phyloP scores from a whole-genome alignment of 2,329 filamentous ascomycete species.

The Fusarium coffeatum region DNA sequence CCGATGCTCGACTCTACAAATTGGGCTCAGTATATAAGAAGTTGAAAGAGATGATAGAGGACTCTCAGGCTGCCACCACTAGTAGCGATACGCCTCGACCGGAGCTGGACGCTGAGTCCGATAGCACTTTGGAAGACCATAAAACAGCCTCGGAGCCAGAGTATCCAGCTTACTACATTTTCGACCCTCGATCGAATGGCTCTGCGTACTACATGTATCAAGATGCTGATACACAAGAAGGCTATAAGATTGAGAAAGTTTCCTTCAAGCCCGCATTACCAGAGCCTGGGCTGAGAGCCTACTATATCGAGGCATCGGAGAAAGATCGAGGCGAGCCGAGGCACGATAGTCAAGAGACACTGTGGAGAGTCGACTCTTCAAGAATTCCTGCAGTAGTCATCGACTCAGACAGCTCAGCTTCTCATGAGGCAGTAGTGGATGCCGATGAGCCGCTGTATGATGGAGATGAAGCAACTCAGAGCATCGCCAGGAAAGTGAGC shows the following conservation, averaged over 20 bases:
- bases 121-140: not conserved
- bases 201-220: conserved; percentile 33
- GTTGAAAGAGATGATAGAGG: conserved; percentile 4
- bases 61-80: conserved; percentile 36
- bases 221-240: conserved; percentile 12
- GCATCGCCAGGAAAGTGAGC: conserved; percentile 36
- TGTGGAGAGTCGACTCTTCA: conserved; percentile 14
- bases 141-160: not conserved
- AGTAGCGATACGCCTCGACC: conserved; percentile 21
- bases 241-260: conserved; percentile 20
- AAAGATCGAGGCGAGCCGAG: conserved; percentile 10
- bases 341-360: conserved; percentile 8
- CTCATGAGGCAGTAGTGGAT: not conserved
- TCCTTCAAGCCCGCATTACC: conserved; percentile 20
- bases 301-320: conserved; percentile 24
- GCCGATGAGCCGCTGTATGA: conserved; percentile 12
- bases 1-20: conserved; percentile 26
- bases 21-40: conserved; percentile 12
- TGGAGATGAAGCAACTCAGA: conserved; percentile 16
- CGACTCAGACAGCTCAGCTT: not conserved
- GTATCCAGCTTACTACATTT: conserved; percentile 33
- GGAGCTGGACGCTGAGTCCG: conserved; percentile 12
- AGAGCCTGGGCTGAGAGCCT: conserved; percentile 14
- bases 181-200: conserved; percentile 28
- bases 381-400: not conserved